Conservation (phyloP, 768 basidiomycete genomes). For the Boletus pseudopeckii region DNA sequence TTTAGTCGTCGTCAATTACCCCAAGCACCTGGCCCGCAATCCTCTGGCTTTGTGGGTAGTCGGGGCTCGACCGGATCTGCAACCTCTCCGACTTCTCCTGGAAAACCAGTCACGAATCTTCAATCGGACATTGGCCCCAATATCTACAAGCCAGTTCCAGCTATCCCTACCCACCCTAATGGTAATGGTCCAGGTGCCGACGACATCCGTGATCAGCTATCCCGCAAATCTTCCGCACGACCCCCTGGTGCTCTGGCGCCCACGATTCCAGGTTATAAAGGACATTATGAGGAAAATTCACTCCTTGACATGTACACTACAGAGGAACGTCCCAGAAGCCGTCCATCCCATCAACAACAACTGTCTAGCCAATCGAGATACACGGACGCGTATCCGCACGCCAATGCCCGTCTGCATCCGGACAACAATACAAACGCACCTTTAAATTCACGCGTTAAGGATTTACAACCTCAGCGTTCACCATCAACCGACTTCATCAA, state of each 20-base stretch:
- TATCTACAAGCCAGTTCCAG: conserved; percentile 31
- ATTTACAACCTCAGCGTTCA: conserved; percentile 16
- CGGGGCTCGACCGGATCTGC: conserved; percentile 25
- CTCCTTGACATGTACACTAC: conserved; percentile 23
- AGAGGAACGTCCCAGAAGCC: conserved; percentile 15
- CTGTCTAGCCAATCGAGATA: conserved; percentile 18
- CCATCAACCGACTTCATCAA: conserved; percentile 20
- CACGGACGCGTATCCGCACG: conserved; percentile 14
- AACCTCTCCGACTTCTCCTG: conserved; percentile 15
- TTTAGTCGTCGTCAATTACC: conserved; percentile 31
- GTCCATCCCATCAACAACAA: conserved; percentile 22
- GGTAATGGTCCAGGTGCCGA: conserved; percentile 9
- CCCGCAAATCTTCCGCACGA: conserved; percentile 23
- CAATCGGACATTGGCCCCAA: conserved; percentile 22
- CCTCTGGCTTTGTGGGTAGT: conserved; percentile 5
- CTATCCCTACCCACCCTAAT: conserved; percentile 21
- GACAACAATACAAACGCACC: conserved; percentile 9
- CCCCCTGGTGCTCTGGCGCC: conserved; percentile 30
- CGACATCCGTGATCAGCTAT: conserved; percentile 20
- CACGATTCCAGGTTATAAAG: conserved; percentile 23
- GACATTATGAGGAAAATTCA: conserved; percentile 22
- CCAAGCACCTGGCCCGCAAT: conserved; percentile 21
- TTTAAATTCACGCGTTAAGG: conserved; percentile 18
- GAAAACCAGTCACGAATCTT: conserved; percentile 10
- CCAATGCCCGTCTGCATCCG: conserved; percentile 11